These are phyloP conservation scores for Cryptococcus sp. DNA, from an alignment of 1,284 basidiomycete species.

Conservation along the genomic window DNA sequence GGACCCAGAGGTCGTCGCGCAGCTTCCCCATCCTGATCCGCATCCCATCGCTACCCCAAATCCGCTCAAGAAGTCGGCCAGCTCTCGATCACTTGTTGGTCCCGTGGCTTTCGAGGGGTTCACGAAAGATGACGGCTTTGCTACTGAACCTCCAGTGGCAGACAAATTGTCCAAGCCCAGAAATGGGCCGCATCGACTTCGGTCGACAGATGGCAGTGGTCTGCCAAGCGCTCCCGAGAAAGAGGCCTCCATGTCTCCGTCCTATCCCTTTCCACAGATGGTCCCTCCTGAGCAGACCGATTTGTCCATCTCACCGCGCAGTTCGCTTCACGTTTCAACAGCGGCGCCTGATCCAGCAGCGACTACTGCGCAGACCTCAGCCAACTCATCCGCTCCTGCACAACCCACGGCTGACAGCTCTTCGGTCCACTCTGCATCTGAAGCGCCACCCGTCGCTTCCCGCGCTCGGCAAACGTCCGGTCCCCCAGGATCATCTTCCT, in stretches of 20 bases:
- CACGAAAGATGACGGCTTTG: constrained; percentile 1
- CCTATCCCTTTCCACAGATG: constrained; percentile 34
- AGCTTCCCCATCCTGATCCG: constrained; percentile 15
- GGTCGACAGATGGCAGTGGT: constrained; percentile 28
- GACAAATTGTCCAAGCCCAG: background rate
- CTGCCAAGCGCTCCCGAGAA: constrained; percentile 13
- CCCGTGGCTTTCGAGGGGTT: constrained; percentile 12
- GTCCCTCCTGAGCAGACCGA: background rate
- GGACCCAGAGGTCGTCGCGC: constrained; percentile 24
- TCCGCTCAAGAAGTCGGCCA: constrained; percentile 14
- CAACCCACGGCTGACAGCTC: too few species aligned
- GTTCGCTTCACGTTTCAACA: too few species aligned
- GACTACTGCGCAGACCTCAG: background rate
- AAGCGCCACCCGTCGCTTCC: constrained; percentile 11
- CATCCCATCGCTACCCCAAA: constrained; percentile 12
- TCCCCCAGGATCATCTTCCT: constrained; percentile 10
- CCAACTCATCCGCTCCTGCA: too few species aligned
- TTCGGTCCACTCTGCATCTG: background rate
- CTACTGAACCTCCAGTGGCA: constrained; percentile 1
- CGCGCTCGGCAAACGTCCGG: constrained; percentile 15
- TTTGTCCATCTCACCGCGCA: background rate
- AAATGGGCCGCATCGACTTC: constrained; percentile 1
- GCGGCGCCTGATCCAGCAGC: background rate
- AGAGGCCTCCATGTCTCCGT: constrained; percentile 22
- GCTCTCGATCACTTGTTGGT: constrained; percentile 16